Evolutionary conservation across 345 rosid species (phyloP).

Genomic region (Balakata baccata): DNA sequence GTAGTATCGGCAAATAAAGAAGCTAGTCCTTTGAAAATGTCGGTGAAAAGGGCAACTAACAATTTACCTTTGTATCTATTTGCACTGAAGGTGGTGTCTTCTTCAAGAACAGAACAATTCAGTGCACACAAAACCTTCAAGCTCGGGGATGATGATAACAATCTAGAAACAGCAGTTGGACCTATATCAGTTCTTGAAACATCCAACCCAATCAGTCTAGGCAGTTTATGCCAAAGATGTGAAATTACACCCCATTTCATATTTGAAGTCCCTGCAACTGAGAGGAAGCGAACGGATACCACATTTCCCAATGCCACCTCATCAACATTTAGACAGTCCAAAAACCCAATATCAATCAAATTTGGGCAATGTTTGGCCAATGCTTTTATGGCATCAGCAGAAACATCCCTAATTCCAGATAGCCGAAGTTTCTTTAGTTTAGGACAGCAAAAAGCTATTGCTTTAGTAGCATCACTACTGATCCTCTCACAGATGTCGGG

Average conservation of each 20-base stretch:
- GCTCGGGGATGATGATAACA: constrained; percentile 26
- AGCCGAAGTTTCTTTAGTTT: constrained; percentile 33
- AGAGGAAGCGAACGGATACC: constrained; percentile 30
- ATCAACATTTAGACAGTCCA: constrained; percentile 28
- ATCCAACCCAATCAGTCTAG: constrained; percentile 31
- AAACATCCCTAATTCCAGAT: constrained; percentile 34
- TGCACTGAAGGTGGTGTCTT: constrained; percentile 40
- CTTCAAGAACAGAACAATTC: constrained; percentile 36
- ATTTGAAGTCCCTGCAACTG: constrained; percentile 35
- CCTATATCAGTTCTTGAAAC: constrained; percentile 39
- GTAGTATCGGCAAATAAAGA: constrained; percentile 31
- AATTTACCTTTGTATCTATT: constrained; percentile 42
- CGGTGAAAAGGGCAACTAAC: constrained; percentile 23
- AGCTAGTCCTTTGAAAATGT: constrained; percentile 25
- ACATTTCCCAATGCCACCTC: constrained; percentile 37
- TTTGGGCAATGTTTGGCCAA: constrained; percentile 33
- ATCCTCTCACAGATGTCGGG: constrained; percentile 37
- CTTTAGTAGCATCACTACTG: constrained; percentile 41
- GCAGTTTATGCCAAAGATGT: constrained; percentile 30
- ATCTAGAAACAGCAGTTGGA: constrained; percentile 19
- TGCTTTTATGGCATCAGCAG: constrained; percentile 38
- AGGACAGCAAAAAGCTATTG: constrained; percentile 38
- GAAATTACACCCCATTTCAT: constrained; percentile 39
- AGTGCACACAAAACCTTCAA: constrained; percentile 35
- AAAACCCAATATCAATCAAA: constrained; percentile 34